These are phyloP conservation scores for Puccinia novopanici DNA, from an alignment of 1,284 basidiomycete species.

Conservation along the genomic window DNA sequence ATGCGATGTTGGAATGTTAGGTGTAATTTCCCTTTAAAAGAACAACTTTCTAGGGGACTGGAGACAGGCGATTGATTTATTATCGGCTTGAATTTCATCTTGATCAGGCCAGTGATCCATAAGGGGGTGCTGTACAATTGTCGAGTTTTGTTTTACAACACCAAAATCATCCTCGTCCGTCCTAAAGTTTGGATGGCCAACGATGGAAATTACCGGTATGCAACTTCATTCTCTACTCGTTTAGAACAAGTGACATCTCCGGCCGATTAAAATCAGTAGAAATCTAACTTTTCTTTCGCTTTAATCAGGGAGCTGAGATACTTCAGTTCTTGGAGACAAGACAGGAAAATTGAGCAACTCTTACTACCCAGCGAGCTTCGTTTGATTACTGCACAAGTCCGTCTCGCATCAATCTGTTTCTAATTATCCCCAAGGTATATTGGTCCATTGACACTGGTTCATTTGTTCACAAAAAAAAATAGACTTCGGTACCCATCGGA, in stretches of 20 bases:
- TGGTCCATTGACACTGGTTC: neutral
- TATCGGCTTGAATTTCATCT: neutral
- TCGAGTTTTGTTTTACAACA: slow-evolving; percentile 47
- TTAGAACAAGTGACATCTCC: neutral
- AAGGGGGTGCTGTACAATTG: slow-evolving; percentile 43
- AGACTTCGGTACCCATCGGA: slow-evolving; percentile 48
- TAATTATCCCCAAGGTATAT: neutral
- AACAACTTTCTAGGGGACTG: too few species aligned
- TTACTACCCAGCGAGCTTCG: slow-evolving; percentile 27
- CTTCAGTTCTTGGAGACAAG: slow-evolving; percentile 43
- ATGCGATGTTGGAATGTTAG: slow-evolving; percentile 88
- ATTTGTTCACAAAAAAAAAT: neutral
- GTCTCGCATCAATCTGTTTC: neutral
- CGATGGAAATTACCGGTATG: slow-evolving; percentile 49
- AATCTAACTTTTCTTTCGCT: neutral
- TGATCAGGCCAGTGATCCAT: slow-evolving; percentile 44
- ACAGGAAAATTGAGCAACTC: slow-evolving; percentile 42
- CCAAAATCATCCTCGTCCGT: slow-evolving; percentile 42
- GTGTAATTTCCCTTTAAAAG: slow-evolving; percentile 57
- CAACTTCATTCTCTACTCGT: neutral
- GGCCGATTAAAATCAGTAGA: neutral
- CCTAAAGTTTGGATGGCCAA: slow-evolving; percentile 51
- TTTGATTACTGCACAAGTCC: slow-evolving; percentile 33
- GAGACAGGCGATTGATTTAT: neutral
- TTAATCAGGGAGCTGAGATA: slow-evolving; percentile 45